Evolutionary conservation across 2,329 filamentous ascomycete species (phyloP).

Genomic region (Paraphaeosphaeria sporulosa): DNA sequence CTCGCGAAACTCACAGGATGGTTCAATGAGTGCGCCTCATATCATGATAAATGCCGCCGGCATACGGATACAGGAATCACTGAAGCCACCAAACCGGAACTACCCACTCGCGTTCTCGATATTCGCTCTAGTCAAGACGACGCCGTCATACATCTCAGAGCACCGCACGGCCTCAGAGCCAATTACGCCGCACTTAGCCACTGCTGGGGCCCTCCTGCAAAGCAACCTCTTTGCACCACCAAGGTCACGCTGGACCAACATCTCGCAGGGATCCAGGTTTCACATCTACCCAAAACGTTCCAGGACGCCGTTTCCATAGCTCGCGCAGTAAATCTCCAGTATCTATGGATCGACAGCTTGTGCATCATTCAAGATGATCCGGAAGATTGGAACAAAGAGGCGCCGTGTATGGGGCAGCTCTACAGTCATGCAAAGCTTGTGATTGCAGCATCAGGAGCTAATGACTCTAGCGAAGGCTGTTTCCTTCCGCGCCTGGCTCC

Average conservation of each 20-base stretch:
- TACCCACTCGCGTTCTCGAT: background rate
- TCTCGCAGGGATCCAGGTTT: background rate
- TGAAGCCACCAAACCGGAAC: background rate
- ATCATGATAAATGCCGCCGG: background rate
- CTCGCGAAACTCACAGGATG: background rate
- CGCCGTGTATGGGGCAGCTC: conserved; percentile 21
- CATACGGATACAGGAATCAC: background rate
- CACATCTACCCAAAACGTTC: conserved; percentile 17
- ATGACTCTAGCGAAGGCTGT: conserved; percentile 10
- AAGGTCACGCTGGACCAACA: background rate
- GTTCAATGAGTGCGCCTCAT: background rate
- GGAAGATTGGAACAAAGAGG: conserved; percentile 21
- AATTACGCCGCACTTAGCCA: conserved; percentile 12
- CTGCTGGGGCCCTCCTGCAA: conserved; percentile 12
- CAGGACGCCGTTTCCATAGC: conserved; percentile 14
- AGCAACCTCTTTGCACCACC: background rate
- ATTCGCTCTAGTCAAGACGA: background rate
- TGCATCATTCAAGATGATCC: conserved; percentile 25
- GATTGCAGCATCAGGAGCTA: conserved; percentile 17
- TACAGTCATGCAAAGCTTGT: conserved; percentile 20
- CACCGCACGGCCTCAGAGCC: background rate
- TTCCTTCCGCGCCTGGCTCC: background rate
- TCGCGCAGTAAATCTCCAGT: conserved; percentile 25
- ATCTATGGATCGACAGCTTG: conserved; percentile 35
- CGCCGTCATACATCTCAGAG: conserved; percentile 1